Conservation (phyloP, 352 stramenopile genomes). For the Paralagenidium karlingii region DNA sequence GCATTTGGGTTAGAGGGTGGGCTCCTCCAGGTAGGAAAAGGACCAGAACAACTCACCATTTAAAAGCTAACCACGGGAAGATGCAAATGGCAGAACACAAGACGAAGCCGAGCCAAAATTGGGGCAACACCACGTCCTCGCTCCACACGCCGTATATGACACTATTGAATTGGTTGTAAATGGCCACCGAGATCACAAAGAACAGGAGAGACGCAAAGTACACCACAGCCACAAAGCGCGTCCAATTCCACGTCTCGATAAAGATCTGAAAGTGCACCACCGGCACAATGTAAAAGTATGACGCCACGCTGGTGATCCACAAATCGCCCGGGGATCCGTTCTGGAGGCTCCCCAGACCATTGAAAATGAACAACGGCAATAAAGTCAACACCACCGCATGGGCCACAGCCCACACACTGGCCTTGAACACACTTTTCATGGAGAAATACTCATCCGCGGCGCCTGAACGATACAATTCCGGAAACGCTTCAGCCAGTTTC, state of each 20-base stretch:
- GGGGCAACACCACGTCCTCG: conserved; percentile 12
- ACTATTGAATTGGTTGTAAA: conserved; percentile 40
- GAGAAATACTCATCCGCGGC: conserved; percentile 53
- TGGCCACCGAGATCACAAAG: conserved; percentile 28
- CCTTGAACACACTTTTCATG: conserved; percentile 21
- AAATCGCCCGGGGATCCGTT: conserved; percentile 43
- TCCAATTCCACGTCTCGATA: conserved; percentile 74
- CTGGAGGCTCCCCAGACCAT: conserved; percentile 34
- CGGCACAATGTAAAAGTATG: conserved; percentile 89
- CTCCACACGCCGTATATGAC: conserved; percentile 34
- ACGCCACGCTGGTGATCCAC: conserved; percentile 83
- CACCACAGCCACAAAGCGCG: conserved; percentile 16
- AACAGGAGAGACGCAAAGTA: conserved; percentile 37
- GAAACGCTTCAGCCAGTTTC: conserved; percentile 45
- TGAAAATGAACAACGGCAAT: conserved; percentile 39
- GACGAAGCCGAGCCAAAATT: conserved; percentile 52
- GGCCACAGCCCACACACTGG: conserved; percentile 23
- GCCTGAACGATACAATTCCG: conserved; percentile 56
- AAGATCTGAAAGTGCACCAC: conserved; percentile 86
- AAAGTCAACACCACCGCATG: conserved; percentile 46
- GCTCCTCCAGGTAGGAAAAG: background rate
- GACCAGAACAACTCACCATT: conserved; percentile 28
- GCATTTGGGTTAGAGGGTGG: background rate
- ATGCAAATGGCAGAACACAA: conserved; percentile 28
- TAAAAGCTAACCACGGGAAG: conserved; percentile 43